Evolutionary conservation across 768 basidiomycete species (phyloP), one percentile per base, ranked within the genome.

Genomic region (Rubroboletus satanas): DNA sequence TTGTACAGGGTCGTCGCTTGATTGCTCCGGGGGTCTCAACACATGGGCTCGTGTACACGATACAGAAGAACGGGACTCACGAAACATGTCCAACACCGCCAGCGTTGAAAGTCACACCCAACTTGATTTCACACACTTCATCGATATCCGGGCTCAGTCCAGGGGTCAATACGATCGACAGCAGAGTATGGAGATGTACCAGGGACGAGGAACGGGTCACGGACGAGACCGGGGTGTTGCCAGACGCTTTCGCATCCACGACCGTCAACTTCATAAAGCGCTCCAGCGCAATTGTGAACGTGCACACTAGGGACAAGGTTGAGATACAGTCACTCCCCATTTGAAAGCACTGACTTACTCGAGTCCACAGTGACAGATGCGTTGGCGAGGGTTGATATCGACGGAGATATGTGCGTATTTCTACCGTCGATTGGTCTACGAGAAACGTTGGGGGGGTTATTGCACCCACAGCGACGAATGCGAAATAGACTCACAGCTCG

Each of bases 111-210:
- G 56, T 48, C 6, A 86, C 73, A 0, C 77, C 80, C 10, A 96
- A 73, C 48, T 80, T 82, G 4, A 76, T 74, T 39, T 71, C 72
- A 60, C 88, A 89, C 5, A 90, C 78, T 4, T 75, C 74, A 59
- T 96, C 93, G 21, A 90, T 84, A 38, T 82, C 85, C 0, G 73
- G 64, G 58, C 84, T 87, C 21, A 95, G 62, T 4, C 87, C 87
- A 31, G 83, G 84, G 0, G 89, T 87, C 35, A 93, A 65, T 14
- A 92, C 66, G 0, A 76, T 68, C 4, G 87, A 85, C 4, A 95
- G 73, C 0, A 93, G 62, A 1, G 77, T 69, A 17, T 83, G 81
- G 3, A 92, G 75, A 15, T 79, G 75, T 2, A 79, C 77, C 29
- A 86, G 74, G 1, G 80, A 79, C 14, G 73, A 70, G 45, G 78